Base-by-base conservation (phyloP, 2,329 filamentous ascomycete genomes). In the Trichoderma sp. region DNA sequence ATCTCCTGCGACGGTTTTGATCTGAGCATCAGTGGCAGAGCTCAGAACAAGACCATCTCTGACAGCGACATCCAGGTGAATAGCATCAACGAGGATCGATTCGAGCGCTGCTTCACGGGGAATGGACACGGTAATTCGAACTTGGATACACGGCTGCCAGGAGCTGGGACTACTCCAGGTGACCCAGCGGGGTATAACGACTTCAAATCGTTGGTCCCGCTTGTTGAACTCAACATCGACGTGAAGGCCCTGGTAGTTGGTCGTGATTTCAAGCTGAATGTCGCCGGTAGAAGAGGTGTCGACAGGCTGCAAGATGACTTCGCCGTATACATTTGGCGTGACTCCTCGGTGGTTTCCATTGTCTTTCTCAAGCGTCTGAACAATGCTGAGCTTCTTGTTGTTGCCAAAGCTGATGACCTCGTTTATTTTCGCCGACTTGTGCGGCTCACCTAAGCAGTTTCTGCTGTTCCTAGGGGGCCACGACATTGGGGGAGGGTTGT, bases 101-200 rank as follows among this genome's bases (percentile, higher is more conserved):
- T 81, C 75, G 14, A 89, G 77, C 9, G 79, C 75, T 3, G 81
- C 80, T 18, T 79, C 75, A 4, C 79, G 76, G 7, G 87, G 87
- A 0, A 85, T 81, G 80, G 82, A 86, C 56, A 87, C 76, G 3
- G 85, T 88, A 18, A 81, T 79, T 12, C 81, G 82, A 71, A 89
- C 79, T 72, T 84, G 82, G 24, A 88, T 79, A 74, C 87, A 89
- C 1, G 86, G 84, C 8, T 76, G 73, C 2, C 74, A 70, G 36
- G 36, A 39, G 14, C 73, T 36, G 3, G 75, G 66, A 15, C 74
- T 64, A 76, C 80, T 80, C 77, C 81, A 81, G 2, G 78, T 74
- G 61, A 84, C 69, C 11, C 71, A 75, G 36, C 75, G 76, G 0
- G 86, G 86, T 2, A 84, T 81, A 12, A 73, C 77, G 28, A 88